These are phyloP conservation scores for Candida tammaniensis DNA, from an alignment of 805 yeast species.

Conservation along the genomic window DNA sequence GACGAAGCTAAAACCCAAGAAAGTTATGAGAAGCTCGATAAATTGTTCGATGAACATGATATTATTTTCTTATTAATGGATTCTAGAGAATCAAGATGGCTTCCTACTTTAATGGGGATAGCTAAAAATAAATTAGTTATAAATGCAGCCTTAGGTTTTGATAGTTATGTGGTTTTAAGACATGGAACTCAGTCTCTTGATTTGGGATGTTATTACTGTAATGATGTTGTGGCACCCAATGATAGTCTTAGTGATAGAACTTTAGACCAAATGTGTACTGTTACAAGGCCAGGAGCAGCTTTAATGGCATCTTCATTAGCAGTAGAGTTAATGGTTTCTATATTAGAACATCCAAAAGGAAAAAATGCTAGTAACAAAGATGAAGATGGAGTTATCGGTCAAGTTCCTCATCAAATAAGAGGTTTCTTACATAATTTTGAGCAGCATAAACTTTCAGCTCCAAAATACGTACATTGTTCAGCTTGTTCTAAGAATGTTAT, in stretches of 20 bases:
- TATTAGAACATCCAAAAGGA: conserved; percentile 62
- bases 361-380: conserved; percentile 26
- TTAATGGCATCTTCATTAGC: conserved; percentile 82
- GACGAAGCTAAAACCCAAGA: conserved; percentile 46
- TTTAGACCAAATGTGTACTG: conserved; percentile 98
- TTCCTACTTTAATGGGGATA: conserved; percentile 83
- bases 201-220: conserved; percentile 93
- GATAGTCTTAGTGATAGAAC: conserved; percentile 87
- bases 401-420: conserved; percentile 84
- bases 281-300: conserved; percentile 95
- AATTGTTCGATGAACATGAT: conserved; percentile 67
- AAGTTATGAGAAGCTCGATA: conserved; percentile 52
- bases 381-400: conserved; percentile 56
- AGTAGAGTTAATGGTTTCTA: conserved; percentile 74
- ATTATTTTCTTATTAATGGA: conserved; percentile 82
- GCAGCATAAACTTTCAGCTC: conserved; percentile 63
- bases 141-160: conserved; percentile 95
- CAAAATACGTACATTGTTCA: conserved; percentile 75
- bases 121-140: conserved; percentile 70
- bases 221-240: conserved; percentile 91
- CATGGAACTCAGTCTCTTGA: conserved; percentile 58
- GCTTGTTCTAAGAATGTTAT: conserved; percentile 75
- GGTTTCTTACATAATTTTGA: conserved; percentile 74
- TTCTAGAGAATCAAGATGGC: conserved; percentile 94
- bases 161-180: conserved; percentile 88